Evolutionary conservation across 2,329 filamentous ascomycete species (phyloP).

Genomic region (Monilinia fructigena): DNA sequence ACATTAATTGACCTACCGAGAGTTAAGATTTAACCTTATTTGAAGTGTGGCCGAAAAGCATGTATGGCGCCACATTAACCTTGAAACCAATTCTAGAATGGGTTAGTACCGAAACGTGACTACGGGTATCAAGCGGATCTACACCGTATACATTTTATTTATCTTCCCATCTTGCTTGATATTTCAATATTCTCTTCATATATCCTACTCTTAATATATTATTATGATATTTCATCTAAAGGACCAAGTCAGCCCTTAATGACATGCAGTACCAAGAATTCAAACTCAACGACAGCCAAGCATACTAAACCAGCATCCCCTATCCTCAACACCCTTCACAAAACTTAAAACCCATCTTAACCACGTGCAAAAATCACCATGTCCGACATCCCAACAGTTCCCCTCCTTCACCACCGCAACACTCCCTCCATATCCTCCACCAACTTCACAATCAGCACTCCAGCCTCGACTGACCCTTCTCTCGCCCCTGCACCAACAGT

Average conservation of each 20-base stretch:
- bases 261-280: neutral
- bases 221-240: no score
- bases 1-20: no score
- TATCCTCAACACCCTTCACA: neutral
- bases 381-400: conserved; percentile 12
- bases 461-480: neutral
- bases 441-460: neutral
- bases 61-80: no score
- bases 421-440: neutral
- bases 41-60: no score
- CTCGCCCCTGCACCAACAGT: neutral
- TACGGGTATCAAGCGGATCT: no score
- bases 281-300: neutral
- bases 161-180: neutral
- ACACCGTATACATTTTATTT: no score
- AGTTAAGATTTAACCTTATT: no score
- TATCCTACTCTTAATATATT: neutral
- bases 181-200: neutral
- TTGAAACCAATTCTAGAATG: no score
- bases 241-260: no score
- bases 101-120: no score
- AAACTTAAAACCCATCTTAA: neutral
- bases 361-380: neutral
- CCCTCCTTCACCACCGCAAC: neutral
- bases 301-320: neutral